Base-by-base conservation (phyloP, 441 rosid genomes). In the Syzygium syzygioides region DNA sequence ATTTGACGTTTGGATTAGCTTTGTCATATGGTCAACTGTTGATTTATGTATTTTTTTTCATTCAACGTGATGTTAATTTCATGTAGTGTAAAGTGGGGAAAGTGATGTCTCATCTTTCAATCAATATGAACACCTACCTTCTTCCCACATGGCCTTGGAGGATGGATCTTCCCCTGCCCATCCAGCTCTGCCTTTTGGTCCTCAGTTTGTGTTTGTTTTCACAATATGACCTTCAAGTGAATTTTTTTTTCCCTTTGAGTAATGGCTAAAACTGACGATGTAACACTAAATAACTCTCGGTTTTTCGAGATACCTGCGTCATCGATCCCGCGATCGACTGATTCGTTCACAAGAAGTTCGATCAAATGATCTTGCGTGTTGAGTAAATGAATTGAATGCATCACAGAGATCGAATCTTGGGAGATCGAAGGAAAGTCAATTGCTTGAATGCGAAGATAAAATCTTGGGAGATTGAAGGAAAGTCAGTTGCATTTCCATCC, bases 71-170 rank as follows among this genome's bases (percentile, higher is more conserved):
- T 71, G 28, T 86, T 68, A 7, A 79, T 45, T 56, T 71, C 34
- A 88, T 62, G 85, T 5, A 45, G 48, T 45, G 48, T 79, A 48
- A 79, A 55, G 80, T 28, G 19, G 80, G 87, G 94, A 93, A 86
- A 91, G 93, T 91, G 94, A 93, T 9, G 17, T 71, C 30, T 90
- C 87, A 90, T 55, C 90, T 56, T 83, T 85, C 89, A 88, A 90
- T 90, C 86, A 91, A 91, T 90, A 79, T 7, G 20, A 55, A 19
- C 79, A 91, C 89, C 93, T 90, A 83, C 89, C 87, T 50, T 26
- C 28, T 80, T 52, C 86, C 79, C 57, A 62, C 68, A 2, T 50
- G 79, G 45, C 41, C 23, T 32, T 32, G 79, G 34, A 32, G 6
- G 7, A 6, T 14, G 30, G n/a, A 25, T 26, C 64, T 14, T 13